Evolutionary conservation across 1,284 basidiomycete genomes (phyloP), one percentile per base, ranked within the genome.

Genomic region (Ceratobasidium theobromae): DNA sequence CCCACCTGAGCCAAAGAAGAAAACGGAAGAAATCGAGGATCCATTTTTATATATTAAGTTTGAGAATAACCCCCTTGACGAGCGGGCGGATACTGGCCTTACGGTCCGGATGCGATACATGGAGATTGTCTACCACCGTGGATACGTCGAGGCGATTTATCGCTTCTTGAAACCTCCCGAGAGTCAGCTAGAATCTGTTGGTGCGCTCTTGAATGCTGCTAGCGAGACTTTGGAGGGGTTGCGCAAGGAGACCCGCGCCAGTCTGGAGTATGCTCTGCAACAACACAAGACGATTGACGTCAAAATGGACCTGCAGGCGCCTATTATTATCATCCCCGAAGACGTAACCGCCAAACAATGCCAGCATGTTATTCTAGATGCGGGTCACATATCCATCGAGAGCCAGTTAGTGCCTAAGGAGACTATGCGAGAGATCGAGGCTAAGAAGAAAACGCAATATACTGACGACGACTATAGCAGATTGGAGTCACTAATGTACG

Each of bases 271-370:
- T 77, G 97, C 96, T 0, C 78, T 99, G 35, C 87, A 94, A 76
- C 87, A 85, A 16, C 95, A 97, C 80, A 96, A 96, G 80, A 99
- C 96, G 0, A 82, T 99, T 52, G 96, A 99, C 75, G 82, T 99
- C 32, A 91, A 93, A 71, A 86, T 99, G 78, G 96, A 99, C 74
- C 86, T 99, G 82, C 93, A 98, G 74, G 95, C 97, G 1, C 97
- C 97, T 3, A 88, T 99, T 74, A 98, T 99, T 75, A 94, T 99
- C 71, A 84, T 99, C 46, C 97, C 97, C 1, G 96, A 99, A 79
- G 86, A 93, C 72, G 85, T 98, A 65, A 90, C 87, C 2, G 84
- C 84, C 14, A 83, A 86, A 67, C 79, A 86, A 35, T 91, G 93
- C 76, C 93, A 86, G 71, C 91, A 98, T 75, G 82, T 99, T 52